These are phyloP conservation scores for Penicillium subrubescens DNA, from an alignment of 495 filamentous ascomycete genomes.

Conservation along the genomic window DNA sequence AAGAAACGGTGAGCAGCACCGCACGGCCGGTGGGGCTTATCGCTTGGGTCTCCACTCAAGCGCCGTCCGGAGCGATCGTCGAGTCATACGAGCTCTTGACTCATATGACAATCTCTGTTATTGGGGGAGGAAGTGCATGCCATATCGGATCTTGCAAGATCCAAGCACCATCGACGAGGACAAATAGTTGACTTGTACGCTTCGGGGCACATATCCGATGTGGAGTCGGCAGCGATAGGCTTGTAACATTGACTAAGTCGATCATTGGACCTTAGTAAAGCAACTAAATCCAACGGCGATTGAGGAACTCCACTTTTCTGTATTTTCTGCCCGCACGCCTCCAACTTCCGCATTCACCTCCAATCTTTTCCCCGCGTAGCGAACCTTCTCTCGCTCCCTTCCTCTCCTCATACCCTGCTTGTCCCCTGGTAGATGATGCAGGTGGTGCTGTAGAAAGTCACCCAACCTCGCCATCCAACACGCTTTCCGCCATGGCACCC, in stretches of 20 bases:
- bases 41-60: neutral
- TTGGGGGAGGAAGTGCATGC: neutral
- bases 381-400: neutral
- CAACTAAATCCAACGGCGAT: neutral
- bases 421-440: slow-evolving; percentile 16
- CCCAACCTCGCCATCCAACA: neutral
- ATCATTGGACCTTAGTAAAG: neutral
- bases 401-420: no score
- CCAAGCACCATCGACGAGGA: neutral
- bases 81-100: slow-evolving; percentile 1
- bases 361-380: neutral
- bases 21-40: neutral
- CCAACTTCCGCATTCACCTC: slow-evolving; percentile 7
- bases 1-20: neutral
- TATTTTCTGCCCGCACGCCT: slow-evolving; percentile 8
- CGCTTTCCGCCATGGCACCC: slow-evolving; percentile 21
- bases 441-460: slow-evolving; percentile 7
- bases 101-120: neutral
- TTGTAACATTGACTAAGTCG: neutral
- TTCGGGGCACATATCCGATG: neutral
- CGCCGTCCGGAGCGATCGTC: neutral
- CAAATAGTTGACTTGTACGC: neutral
- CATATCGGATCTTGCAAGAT: neutral
- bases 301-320: slow-evolving; percentile 7
- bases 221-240: neutral